These are phyloP conservation scores for Blastobotrys apis DNA, from an alignment of 1,139 yeast species.

Conservation along the genomic window DNA sequence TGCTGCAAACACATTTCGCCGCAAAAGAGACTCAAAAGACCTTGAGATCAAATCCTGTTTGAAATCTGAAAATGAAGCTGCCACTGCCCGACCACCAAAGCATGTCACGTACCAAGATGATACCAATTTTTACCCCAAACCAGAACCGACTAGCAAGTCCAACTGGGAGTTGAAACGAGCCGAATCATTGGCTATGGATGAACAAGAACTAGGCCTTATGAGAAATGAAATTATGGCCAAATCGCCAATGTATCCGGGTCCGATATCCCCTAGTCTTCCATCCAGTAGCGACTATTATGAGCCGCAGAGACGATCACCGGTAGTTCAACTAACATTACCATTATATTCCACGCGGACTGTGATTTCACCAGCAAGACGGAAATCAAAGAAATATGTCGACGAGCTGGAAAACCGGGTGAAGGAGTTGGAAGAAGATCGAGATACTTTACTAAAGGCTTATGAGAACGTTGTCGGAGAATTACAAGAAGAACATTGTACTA, in stretches of 20 bases:
- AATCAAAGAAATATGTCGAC: slow-evolving; percentile 1
- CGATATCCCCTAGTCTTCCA: slow-evolving; percentile 6
- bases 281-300: slow-evolving; percentile 15
- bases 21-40: too few relatives aligned
- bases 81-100: too few relatives aligned
- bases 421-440: slow-evolving; percentile 10
- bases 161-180: slow-evolving; percentile 6
- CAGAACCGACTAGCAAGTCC: slow-evolving; percentile 1
- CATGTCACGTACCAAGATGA: slow-evolving; percentile 3
- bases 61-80: too few relatives aligned
- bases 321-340: neutral
- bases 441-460: slow-evolving; percentile 5
- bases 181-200: neutral
- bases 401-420: slow-evolving; percentile 8
- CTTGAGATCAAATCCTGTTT: too few relatives aligned
- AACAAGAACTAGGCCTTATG: neutral
- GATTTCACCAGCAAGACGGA: neutral
- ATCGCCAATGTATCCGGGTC: slow-evolving; percentile 7
- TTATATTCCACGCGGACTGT: neutral
- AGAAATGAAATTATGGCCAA: slow-evolving; percentile 7
- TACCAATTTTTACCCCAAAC: slow-evolving; percentile 6
- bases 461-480: slow-evolving; percentile 1
- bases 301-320: slow-evolving; percentile 1
- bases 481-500: slow-evolving; percentile 10
- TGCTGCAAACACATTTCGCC: too few relatives aligned